These are phyloP conservation scores for Sporothrix phasma DNA, from an alignment of 2,329 filamentous ascomycete species.

Conservation along the genomic window DNA sequence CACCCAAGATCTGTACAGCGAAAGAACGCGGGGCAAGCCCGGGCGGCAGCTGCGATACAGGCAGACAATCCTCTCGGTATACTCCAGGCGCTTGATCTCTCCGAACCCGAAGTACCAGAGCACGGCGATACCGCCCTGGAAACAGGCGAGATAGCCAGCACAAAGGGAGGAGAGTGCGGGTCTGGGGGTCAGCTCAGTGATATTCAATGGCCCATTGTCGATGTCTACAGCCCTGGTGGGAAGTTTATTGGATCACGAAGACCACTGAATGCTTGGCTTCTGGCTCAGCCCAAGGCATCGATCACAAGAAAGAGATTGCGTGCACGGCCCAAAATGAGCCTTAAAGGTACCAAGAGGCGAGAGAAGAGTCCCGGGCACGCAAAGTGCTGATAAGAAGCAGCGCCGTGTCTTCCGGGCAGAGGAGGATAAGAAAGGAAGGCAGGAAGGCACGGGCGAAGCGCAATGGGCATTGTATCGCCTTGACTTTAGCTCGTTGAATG, in stretches of 20 bases:
- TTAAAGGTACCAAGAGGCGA: conserved; percentile 21
- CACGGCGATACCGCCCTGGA: background rate
- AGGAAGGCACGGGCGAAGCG: too few species aligned
- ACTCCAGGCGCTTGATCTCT: conserved; percentile 24
- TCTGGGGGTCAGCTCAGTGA: background rate
- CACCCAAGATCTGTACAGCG: conserved; percentile 36
- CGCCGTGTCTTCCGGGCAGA: too few species aligned
- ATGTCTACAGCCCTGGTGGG: conserved; percentile 81
- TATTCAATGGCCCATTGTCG: conserved; percentile 56
- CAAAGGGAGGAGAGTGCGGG: background rate
- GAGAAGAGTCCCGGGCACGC: conserved; percentile 14
- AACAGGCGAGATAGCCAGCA: background rate
- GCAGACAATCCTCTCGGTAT: conserved; percentile 10
- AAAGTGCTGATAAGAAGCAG: too few species aligned
- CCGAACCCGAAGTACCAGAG: conserved; percentile 14
- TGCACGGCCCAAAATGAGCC: conserved; percentile 18
- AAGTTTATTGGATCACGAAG: conserved; percentile 57
- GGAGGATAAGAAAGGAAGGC: too few species aligned
- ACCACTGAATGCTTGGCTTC: conserved; percentile 63
- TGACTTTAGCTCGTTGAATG: too few species aligned
- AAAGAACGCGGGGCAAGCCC: conserved; percentile 9
- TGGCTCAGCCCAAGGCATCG: conserved; percentile 42
- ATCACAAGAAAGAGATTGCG: conserved; percentile 22
- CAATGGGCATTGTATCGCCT: too few species aligned
- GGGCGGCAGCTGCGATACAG: background rate